These are phyloP conservation scores for Pichia sp. DNA, from an alignment of 1,139 yeast genomes.

Conservation along the genomic window DNA sequence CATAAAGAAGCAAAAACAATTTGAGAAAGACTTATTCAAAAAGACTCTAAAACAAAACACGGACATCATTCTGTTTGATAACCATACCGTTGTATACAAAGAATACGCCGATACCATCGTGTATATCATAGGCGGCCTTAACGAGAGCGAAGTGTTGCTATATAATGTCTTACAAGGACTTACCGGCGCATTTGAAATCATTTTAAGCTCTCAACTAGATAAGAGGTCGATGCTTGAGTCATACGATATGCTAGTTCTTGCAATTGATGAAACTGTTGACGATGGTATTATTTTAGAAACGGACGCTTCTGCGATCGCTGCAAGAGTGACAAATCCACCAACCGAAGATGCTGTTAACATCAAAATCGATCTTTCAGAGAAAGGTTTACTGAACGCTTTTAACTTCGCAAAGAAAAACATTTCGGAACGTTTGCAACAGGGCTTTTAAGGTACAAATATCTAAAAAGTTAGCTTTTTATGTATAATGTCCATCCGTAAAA, in stretches of 20 bases:
- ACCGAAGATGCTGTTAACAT: conserved; percentile 55
- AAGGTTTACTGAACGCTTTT: conserved; percentile 83
- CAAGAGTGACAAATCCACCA: conserved; percentile 86
- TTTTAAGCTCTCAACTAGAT: conserved; percentile 73
- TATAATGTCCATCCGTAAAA: background rate
- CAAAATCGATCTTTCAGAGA: conserved; percentile 78
- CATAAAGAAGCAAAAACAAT: conserved; percentile 61
- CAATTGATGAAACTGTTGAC: conserved; percentile 88
- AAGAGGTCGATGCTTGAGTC: conserved; percentile 73
- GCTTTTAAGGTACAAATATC: conserved; percentile 36
- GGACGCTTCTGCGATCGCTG: conserved; percentile 80
- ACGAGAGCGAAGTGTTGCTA: conserved; percentile 83
- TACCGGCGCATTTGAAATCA: conserved; percentile 73
- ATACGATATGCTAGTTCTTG: conserved; percentile 80
- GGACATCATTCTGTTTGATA: conserved; percentile 76
- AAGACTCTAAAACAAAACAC: conserved; percentile 78
- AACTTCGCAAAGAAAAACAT: conserved; percentile 84
- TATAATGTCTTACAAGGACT: conserved; percentile 75
- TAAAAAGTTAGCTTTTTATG: background rate
- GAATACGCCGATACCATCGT: conserved; percentile 72
- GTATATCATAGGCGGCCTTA: conserved; percentile 64
- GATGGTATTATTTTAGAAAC: conserved; percentile 89
- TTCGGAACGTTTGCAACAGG: conserved; percentile 84
- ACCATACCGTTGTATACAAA: conserved; percentile 75
- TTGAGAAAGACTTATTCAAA: conserved; percentile 66